phyloP scores from a whole-genome alignment of 495 filamentous ascomycete species.

The Ascodesmis nigricans region DNA sequence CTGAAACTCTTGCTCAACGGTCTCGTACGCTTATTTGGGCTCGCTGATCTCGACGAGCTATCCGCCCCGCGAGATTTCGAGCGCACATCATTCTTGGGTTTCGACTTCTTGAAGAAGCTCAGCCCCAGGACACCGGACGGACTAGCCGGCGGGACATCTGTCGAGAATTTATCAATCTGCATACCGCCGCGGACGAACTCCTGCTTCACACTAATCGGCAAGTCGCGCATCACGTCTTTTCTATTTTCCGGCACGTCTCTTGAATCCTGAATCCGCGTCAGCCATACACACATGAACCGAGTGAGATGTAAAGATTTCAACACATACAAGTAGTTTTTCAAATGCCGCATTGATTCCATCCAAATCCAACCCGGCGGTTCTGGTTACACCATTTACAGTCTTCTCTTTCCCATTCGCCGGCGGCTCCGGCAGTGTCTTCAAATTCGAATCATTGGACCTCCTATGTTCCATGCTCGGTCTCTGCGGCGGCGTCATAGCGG shows the following conservation, averaged over 20 bases:
- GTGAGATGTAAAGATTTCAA: slow-evolving; percentile 7
- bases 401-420: no score
- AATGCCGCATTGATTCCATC: slow-evolving; percentile 20
- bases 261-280: slow-evolving; percentile 15
- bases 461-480: slow-evolving; percentile 11
- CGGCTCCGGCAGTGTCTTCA: no score
- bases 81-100: slow-evolving; percentile 20
- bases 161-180: no score
- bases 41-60: no score
- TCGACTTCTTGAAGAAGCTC: slow-evolving; percentile 21
- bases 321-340: slow-evolving; percentile 19
- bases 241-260: slow-evolving; percentile 56
- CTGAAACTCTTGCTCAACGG: no score
- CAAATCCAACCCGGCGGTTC: slow-evolving; percentile 17
- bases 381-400: no score
- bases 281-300: slow-evolving; percentile 3
- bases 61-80: slow-evolving; percentile 5
- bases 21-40: slow-evolving; percentile 31
- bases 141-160: slow-evolving; percentile 6
- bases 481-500: no score
- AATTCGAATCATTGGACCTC: not conserved
- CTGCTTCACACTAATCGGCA: slow-evolving; percentile 75
- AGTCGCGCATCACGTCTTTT: slow-evolving; percentile 73
- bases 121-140: slow-evolving; percentile 5
- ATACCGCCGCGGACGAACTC: slow-evolving; percentile 77